These are phyloP conservation scores for Mucor lusitanicus DNA, from an alignment of 371 early-diverging fungal species.

Conservation along the genomic window DNA sequence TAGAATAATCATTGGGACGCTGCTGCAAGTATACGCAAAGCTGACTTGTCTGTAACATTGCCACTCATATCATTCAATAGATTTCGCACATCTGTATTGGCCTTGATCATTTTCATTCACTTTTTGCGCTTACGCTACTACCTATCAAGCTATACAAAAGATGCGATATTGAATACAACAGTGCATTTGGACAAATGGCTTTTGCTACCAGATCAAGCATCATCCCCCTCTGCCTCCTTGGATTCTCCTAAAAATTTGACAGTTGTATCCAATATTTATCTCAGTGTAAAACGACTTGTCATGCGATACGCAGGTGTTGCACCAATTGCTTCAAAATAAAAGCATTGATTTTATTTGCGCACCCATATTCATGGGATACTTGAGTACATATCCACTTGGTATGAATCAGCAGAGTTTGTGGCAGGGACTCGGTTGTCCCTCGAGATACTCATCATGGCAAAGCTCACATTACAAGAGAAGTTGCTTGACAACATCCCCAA, in stretches of 20 bases:
- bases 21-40: conserved; percentile 44
- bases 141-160: conserved; percentile 65
- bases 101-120: conserved; percentile 77
- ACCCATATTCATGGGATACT: no score
- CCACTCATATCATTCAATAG: conserved; percentile 22
- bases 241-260: neutral
- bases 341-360: no score
- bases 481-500: no score
- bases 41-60: neutral
- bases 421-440: no score
- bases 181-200: conserved; percentile 53
- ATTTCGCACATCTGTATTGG: conserved; percentile 73
- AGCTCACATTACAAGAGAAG: no score
- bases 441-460: no score
- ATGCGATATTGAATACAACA: conserved; percentile 56
- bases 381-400: no score
- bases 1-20: conserved; percentile 61
- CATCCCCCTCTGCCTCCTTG: neutral
- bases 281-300: conserved; percentile 50
- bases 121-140: conserved; percentile 83
- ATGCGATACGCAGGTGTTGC: conserved; percentile 41
- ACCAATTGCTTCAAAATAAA: neutral
- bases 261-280: conserved; percentile 45
- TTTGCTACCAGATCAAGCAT: conserved; percentile 9
- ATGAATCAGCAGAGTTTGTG: no score